Base-by-base conservation (phyloP, 495 filamentous ascomycete species). In the Alectoria sarmentosa region DNA sequence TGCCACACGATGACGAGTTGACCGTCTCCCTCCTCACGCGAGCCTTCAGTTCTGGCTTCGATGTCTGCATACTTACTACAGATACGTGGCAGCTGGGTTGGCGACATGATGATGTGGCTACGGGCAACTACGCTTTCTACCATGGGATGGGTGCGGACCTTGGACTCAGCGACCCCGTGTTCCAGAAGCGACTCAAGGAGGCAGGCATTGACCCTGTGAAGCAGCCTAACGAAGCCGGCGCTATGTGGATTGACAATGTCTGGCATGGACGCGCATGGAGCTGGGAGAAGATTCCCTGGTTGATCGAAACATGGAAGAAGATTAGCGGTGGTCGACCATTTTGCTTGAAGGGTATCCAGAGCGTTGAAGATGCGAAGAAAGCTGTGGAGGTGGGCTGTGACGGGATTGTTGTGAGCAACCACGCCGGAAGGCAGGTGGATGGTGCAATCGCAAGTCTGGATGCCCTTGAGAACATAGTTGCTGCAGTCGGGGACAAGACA, bases 61-160 rank as follows among this genome's bases (percentile, higher is more conserved):
- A 79, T 26, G 86, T 77, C 0, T 78, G 78, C 55, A 82, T 89
- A 23, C 74, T 89, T 0, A 90, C 85, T 8, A 80, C 83, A 0
- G 87, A 88, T 72, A 89, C 87, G 0, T 87, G 80, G 82, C 78
- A 82, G 64, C 77, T 89, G 1, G 86, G 79, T 11, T 89, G 85
- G 85, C 80, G 86, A 10, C 84, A 86, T 68, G 77, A 85, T 69
- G 84, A 88, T 65, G 77, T 83, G 21, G 72, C 74, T 5, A 78
- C 73, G 0, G 77, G 76, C 19, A 87, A 88, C 68, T 87, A 88
- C 68, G 84, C 86, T 11, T 88, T 88, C 70, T 87, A 87, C 66
- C 76, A 76, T 56, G 82, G 79, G 4, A 73, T 77, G 26, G 84
- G 84, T 23, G 82, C 82, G 0, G 82, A 84, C 38, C 64, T 88